phyloP scores from a whole-genome alignment of 345 rosid genomes.

The Eucalyptus leucophloia region DNA sequence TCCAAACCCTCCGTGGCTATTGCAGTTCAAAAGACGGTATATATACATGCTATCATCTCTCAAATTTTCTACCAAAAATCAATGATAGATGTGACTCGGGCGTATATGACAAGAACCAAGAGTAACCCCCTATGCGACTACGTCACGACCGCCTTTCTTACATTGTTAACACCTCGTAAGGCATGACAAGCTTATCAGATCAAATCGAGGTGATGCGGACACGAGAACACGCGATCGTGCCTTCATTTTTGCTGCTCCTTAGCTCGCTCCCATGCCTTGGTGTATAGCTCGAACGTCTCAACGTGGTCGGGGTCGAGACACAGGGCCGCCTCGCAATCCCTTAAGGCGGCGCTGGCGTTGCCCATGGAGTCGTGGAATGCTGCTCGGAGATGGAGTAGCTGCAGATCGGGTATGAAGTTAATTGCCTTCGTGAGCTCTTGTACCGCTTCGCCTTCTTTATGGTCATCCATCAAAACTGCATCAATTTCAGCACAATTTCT shows the following conservation, averaged over 20 bases:
- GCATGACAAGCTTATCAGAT: background rate
- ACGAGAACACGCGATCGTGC: background rate
- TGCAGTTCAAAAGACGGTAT: background rate
- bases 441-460: conserved; percentile 84
- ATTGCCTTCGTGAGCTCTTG: conserved; percentile 73
- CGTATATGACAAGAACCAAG: background rate
- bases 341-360: conserved; percentile 28
- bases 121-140: background rate
- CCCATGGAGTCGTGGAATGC: conserved; percentile 88
- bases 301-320: conserved; percentile 63
- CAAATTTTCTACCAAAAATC: background rate
- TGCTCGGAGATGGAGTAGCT: conserved; percentile 85
- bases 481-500: background rate
- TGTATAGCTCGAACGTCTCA: conserved; percentile 58
- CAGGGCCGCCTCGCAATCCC: conserved; percentile 96
- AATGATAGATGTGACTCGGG: background rate
- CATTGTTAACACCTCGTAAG: background rate
- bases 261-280: conserved; percentile 28
- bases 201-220: background rate
- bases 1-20: background rate
- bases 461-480: conserved; percentile 95
- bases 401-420: conserved; percentile 86
- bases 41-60: background rate
- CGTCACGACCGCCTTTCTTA: background rate
- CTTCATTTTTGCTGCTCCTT: conserved; percentile 21